Conservation (phyloP, 257 asterid species). For the Gentiana straminea region DNA sequence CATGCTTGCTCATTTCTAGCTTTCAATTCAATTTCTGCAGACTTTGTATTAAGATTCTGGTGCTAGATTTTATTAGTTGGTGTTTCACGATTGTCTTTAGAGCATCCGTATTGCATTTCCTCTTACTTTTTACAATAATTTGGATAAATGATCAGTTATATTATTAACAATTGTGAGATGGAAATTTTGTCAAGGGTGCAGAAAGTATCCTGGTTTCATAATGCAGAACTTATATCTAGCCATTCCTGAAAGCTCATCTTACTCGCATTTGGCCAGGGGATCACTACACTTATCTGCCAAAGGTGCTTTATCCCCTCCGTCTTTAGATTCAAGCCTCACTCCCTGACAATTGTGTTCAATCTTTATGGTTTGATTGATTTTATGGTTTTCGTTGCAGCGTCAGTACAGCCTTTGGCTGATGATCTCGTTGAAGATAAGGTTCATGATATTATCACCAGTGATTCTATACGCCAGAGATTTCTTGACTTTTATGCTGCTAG, state of each 20-base stretch:
- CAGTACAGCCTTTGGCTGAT: conserved; percentile 59
- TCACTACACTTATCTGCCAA: conserved; percentile 18
- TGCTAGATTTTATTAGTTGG: not conserved
- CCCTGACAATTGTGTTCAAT: conserved; percentile 3
- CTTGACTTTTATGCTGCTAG: conserved; percentile 73
- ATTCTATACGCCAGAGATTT: conserved; percentile 70
- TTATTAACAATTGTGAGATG: not conserved
- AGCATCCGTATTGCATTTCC: not conserved
- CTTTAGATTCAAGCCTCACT: too few relatives aligned
- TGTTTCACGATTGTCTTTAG: not conserved
- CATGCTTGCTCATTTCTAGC: not conserved
- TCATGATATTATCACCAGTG: conserved; percentile 30
- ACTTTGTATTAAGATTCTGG: not conserved
- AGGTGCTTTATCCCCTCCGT: conserved; percentile 28
- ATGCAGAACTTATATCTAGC: conserved; percentile 17
- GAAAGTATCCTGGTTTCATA: conserved; percentile 31
- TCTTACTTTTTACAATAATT: conserved; percentile 1
- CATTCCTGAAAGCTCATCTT: conserved; percentile 25
- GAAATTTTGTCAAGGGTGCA: conserved; percentile 31
- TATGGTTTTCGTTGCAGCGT: conserved; percentile 41
- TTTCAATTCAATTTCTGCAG: not conserved
- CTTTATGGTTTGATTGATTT: conserved; percentile 9
- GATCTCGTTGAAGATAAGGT: conserved; percentile 43
- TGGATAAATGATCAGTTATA: not conserved
- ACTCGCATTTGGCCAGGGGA: conserved; percentile 10